Base-by-base conservation (phyloP, 176 grass and related monocot species). In the Cymbopogon citratus region DNA sequence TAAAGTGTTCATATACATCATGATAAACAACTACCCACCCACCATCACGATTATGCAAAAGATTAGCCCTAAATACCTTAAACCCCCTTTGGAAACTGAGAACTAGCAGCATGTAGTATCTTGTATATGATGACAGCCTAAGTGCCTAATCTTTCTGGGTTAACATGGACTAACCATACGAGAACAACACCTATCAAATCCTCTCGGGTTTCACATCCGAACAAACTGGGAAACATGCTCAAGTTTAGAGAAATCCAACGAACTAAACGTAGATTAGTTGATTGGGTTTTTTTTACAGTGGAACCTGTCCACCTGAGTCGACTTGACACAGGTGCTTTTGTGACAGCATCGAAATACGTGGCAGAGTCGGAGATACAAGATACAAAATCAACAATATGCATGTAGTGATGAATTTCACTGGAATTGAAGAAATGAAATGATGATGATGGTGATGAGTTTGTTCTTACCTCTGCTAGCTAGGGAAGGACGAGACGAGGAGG, bases 401-500 rank as follows among this genome's bases (percentile, higher is more conserved):
- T 52, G 49, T 8, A 52, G 6, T 3, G 49, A 52, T 8, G 18
- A 0, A 54, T 9, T 52, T 52, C 1, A 0, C 49, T 52, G 49
- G 7, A 54, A 46, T 0, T 8, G 18, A 9, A 54, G 51, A 54
- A 54, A 54, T 21, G 21, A 54, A 52, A 21, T 21, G 7, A 52
- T 52, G 49, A 26, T 3, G 46, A 24, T 40, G 23, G 21, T 13
- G 80, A 62, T 25, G 35, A 54, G 23, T 59, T 65, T 11, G 12
- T 7, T 43, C 19, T 70, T 81, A 89, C 87, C 87, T 85, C 54
- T n/a, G n/a, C n/a, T 59, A 59, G 54, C 51, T 4, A 9, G 41
- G 44, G 43, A 43, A 56, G 65, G 66, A 66, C 0, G 57, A 40
- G 59, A 85, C 4, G 56, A 35, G 44, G 77, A 76, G 40, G 9